Evolutionary conservation across 2,329 filamentous ascomycete genomes (phyloP).

Genomic region (Apiospora malaysiana): DNA sequence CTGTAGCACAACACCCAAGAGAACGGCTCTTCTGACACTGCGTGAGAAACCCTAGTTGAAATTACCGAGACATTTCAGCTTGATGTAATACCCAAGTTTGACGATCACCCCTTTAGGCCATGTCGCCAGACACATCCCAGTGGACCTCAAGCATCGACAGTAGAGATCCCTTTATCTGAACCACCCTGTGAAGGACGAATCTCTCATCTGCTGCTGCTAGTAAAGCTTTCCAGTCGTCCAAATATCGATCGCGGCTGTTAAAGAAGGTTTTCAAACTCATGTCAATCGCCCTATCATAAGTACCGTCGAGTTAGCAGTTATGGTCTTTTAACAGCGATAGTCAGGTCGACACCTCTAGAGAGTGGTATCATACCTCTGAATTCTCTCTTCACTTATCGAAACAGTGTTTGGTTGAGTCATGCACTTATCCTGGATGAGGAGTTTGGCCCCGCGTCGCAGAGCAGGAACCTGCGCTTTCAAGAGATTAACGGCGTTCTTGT

Average conservation of each 20-base stretch:
- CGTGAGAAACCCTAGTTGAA: too few relatives aligned
- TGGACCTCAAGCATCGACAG: constrained; percentile 13
- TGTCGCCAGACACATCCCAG: constrained; percentile 34
- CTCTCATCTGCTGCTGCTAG: neutral
- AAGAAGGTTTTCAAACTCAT: constrained; percentile 23
- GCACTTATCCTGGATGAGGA: constrained; percentile 17
- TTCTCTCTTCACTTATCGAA: constrained; percentile 29
- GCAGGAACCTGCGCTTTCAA: constrained; percentile 12
- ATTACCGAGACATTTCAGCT: neutral
- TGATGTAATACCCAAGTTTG: neutral
- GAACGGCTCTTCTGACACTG: too few relatives aligned
- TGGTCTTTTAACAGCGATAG: neutral
- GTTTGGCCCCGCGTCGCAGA: neutral
- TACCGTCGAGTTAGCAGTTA: neutral
- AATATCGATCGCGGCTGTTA: neutral
- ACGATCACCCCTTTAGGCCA: neutral
- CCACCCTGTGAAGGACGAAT: constrained; percentile 3
- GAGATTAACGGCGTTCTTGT: constrained; percentile 19
- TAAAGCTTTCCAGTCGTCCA: constrained; percentile 8
- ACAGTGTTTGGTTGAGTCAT: constrained; percentile 20
- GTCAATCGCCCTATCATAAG: constrained; percentile 28
- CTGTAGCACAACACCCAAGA: neutral
- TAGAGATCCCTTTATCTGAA: neutral
- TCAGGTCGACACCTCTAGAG: neutral
- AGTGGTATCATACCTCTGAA: constrained; percentile 26